These are phyloP conservation scores for Xerocomus amazonicus DNA, from an alignment of 1,284 basidiomycete genomes.

Conservation along the genomic window DNA sequence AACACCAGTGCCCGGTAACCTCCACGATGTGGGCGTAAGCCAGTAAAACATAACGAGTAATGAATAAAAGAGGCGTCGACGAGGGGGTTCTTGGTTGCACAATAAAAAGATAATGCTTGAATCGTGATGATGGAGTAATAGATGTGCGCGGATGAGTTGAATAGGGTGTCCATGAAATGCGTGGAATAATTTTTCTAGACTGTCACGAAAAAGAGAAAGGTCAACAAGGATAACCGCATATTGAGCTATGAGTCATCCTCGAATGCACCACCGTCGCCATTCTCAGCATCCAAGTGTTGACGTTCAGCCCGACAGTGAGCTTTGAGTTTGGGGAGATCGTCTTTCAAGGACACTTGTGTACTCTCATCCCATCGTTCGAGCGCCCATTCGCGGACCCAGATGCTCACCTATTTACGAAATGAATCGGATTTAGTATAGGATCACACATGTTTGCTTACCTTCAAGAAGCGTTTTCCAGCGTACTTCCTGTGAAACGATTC, in stretches of 20 bases:
- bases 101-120: conserved; percentile 32
- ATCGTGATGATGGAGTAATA: conserved; percentile 21
- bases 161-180: conserved; percentile 32
- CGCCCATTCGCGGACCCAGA: conserved; percentile 63
- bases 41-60: conserved; percentile 21
- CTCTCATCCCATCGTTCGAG: conserved; percentile 57
- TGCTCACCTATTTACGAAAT: conserved; percentile 44
- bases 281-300: conserved; percentile 29
- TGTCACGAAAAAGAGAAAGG: conserved; percentile 3
- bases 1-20: conserved; percentile 5
- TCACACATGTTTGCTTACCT: conserved; percentile 43
- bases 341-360: conserved; percentile 46
- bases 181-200: conserved; percentile 20
- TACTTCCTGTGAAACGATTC: conserved; percentile 84
- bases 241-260: conserved; percentile 23
- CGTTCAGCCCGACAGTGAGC: conserved; percentile 35
- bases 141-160: conserved; percentile 23
- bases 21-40: conserved; percentile 12
- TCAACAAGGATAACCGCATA: background rate
- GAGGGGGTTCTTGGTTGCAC: conserved; percentile 29
- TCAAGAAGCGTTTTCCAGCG: conserved; percentile 81
- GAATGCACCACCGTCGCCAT: conserved; percentile 13
- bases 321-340: conserved; percentile 54
- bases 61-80: conserved; percentile 14
- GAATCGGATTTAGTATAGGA: background rate